Evolutionary conservation across 768 basidiomycete genomes (phyloP), one percentile per base, ranked within the genome.

Genomic region (Holtermanniella nyarrowii): DNA sequence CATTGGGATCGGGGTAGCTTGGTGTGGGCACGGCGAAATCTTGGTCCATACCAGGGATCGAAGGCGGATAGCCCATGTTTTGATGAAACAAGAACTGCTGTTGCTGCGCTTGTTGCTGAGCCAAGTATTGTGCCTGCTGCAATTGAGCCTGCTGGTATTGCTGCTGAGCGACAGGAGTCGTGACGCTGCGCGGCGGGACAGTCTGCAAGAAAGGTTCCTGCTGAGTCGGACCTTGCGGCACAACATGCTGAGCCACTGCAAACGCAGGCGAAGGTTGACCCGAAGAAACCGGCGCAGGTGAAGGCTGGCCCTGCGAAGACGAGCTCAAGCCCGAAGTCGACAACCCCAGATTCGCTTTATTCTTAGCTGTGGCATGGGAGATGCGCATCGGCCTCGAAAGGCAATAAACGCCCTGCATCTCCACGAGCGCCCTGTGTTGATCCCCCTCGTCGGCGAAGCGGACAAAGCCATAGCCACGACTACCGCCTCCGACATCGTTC

Each of bases 381-480:
- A 37, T 37, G 31, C 31, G 31, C 31, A 37, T 88, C 43, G 88
- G 88, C 53, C 88, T 80, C 31, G 31, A 37, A 45, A 88, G 77
- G 65, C 88, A 89, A 64, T 89, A 90, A 11, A 90, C 76, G 10
- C 88, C 88, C 61, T 37, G 87, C 86, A 88, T 90, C 74, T 88
- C 88, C 51, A 84, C 84, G 53, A 95, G 76, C 3, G 88, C 88
- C 43, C 90, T 82, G 63, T 86, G 84, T 67, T 88, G 86, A 70
- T 95, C 90, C 26, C 79, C 74, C 69, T 90, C 87, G 54, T 89
- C 85, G 3, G 84, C 86, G 70, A 93, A 93, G 55, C 90, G 78
- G 31, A 95, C 89, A 65, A 93, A 93, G 25, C 89, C 89, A 70
- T 91, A 93, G 3, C 89, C 90, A 55, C 87, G 78, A 23, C 86